Evolutionary conservation across 2,329 filamentous ascomycete genomes (phyloP).

Genomic region (Rutstroemia sp.): DNA sequence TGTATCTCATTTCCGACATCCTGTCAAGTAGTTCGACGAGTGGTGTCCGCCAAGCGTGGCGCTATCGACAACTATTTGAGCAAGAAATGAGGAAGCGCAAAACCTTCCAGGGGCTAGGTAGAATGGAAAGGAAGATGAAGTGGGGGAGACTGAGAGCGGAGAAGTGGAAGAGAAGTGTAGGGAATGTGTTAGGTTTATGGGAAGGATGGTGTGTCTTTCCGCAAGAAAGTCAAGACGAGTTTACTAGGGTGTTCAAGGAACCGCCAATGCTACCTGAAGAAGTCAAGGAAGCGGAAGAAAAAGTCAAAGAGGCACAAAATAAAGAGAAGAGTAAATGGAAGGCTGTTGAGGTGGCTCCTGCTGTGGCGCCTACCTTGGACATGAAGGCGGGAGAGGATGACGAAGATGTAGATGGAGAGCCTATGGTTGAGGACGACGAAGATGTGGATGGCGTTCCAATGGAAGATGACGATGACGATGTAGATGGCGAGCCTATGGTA

Average conservation of each 20-base stretch:
- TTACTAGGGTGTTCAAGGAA: slow-evolving; percentile 63
- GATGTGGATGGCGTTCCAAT: slow-evolving; percentile 49
- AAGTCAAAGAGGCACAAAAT: slow-evolving; percentile 24
- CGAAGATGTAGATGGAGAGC: slow-evolving; percentile 32
- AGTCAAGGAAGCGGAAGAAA: slow-evolving; percentile 29
- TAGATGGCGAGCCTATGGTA: slow-evolving; percentile 36
- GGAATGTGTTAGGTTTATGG: slow-evolving; percentile 50
- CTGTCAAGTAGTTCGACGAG: slow-evolving; percentile 55
- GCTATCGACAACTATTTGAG: slow-evolving; percentile 61
- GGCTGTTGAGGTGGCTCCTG: slow-evolving; percentile 31
- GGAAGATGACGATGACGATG: slow-evolving; percentile 37
- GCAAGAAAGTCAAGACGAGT: slow-evolving; percentile 62
- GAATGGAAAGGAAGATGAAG: slow-evolving; percentile 52
- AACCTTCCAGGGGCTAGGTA: slow-evolving; percentile 57
- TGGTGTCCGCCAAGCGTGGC: slow-evolving; percentile 60
- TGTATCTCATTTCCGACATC: slow-evolving; percentile 71
- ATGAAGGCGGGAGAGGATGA: slow-evolving; percentile 30
- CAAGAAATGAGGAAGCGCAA: slow-evolving; percentile 48
- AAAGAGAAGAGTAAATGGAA: slow-evolving; percentile 30
- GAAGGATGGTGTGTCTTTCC: slow-evolving; percentile 68
- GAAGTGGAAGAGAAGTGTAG: slow-evolving; percentile 57
- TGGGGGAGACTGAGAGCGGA: slow-evolving; percentile 62
- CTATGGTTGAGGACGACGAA: slow-evolving; percentile 37
- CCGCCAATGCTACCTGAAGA: slow-evolving; percentile 48
- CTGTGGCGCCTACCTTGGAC: slow-evolving; percentile 32